Evolutionary conservation across 495 filamentous ascomycete species (phyloP), one percentile per base, ranked within the genome.

Genomic region (Penicillium tannophilum): DNA sequence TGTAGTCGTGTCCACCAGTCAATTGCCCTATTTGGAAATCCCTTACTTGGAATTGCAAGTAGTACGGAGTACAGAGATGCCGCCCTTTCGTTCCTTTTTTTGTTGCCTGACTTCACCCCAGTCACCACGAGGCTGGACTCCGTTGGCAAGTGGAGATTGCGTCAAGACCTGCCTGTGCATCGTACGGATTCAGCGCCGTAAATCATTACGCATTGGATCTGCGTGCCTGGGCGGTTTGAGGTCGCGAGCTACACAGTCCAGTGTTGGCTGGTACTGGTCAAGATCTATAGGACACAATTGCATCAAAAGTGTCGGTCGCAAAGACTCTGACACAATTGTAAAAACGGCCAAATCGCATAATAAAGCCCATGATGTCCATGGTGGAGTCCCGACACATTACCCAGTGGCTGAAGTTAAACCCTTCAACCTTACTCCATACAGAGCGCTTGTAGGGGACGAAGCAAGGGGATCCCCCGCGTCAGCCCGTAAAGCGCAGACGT

Each of bases 261-360:
- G 20, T 23, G 20, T 2, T 55, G 28, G 1, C 1, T 46, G 28
- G 16, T 14, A 41, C 3, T 28, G 9, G 33, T 4, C 9, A 36
- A 36, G 33, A 36, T 41, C 46, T 23, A 47, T 52, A 33, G 19
- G 31, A 31, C n/a, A 52, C 33, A 28, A 19, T 24, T 60, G 17
- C 30, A 36, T 36, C 33, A 11, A 31, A 51, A 35, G 43, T 46
- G 39, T 47, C 28, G 48, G 50, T 53, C 52, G 50, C 51, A 53
- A 46, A 44, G 49, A 30, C 26, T 33, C 50, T 17, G 48, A 19
- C 43, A 60, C 19, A 46, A 30, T 54, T 63, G 52, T 30, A 48
- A 52, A 66, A 69, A 69, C 66, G 63, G 63, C 52, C 56, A 59
- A 66, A 56, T 66, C 61, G 61, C 63, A 69, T 66, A 59, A 23